A percentile compares a stretch with the other conserved stretches of the same genome.
Conservation (phyloP, 208 protist species). For the Crithidia bombi region DNA sequence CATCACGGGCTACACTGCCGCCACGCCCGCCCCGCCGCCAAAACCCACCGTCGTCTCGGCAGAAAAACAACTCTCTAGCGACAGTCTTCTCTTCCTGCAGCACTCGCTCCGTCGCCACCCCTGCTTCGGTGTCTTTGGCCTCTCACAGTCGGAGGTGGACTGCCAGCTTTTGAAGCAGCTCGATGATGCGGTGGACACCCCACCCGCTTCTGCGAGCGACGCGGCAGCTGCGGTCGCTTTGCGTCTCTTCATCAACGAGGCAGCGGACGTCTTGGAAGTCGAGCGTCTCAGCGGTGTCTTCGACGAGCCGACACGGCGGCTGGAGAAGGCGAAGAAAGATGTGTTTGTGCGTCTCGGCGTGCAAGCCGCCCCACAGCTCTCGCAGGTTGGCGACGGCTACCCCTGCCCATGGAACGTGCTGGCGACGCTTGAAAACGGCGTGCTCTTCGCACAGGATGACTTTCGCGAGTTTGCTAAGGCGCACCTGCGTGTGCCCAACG, state of each 20-base stretch:
- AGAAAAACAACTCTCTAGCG: conserved; percentile 43
- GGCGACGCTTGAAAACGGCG: conserved; percentile 43
- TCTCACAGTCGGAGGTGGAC: conserved; percentile 33
- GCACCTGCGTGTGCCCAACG: conserved; percentile 57
- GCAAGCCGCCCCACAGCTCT: conserved; percentile 43
- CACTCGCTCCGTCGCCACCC: conserved; percentile 77
- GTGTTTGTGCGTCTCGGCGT: conserved; percentile 56
- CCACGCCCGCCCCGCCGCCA: conserved; percentile 1
- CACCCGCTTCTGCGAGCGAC: background rate
- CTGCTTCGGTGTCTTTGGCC: conserved; percentile 29
- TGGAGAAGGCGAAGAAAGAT: conserved; percentile 15
- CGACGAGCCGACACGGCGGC: conserved; percentile 24
- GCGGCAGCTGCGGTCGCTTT: conserved; percentile 10
- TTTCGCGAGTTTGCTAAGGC: conserved; percentile 25
- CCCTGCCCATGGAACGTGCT: conserved; percentile 83
- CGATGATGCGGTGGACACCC: conserved; percentile 26
- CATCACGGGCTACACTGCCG: conserved; percentile 59
- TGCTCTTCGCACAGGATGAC: conserved; percentile 26
- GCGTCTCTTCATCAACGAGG: conserved; percentile 69
- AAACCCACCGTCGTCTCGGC: conserved; percentile 18
- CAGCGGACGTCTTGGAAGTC: conserved; percentile 58
- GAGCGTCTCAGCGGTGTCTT: conserved; percentile 75
- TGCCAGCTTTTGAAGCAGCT: conserved; percentile 31
- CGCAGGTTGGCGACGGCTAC: conserved; percentile 52
- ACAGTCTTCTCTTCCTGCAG: conserved; percentile 62